Evolutionary conservation across 331 rosid genomes (phyloP), one percentile per base, ranked within the genome.

Genomic region (Spiraea crenata): DNA sequence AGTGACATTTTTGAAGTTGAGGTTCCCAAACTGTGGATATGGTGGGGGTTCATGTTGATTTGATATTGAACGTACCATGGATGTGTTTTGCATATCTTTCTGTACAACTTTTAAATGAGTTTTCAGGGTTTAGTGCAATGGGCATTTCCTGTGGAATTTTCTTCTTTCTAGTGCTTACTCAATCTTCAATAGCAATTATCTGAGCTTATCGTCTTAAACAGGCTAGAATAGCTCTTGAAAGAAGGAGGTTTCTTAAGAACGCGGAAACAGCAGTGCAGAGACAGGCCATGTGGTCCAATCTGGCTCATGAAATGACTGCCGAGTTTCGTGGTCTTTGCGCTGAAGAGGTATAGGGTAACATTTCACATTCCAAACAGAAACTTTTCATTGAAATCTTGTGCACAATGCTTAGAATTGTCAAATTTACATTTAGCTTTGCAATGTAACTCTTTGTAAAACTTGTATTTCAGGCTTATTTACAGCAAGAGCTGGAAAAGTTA

Each of bases 241-340:
- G 99, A 73, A 89, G 99, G 63, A 91, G 76, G 76, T 95, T 95
- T 82, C 91, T 95, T 70, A 89, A 89, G 86, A 91, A 86, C 76
- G 98, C 98, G 0, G 98, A 95, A 82, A 83, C 93, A 85, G 96
- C 98, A 14, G 96, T 95, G 66, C 96, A 95, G 70, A 82, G 86
- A 47, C 96, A 95, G 84, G 98, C 93, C 46, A 87, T 91, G 98
- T 95, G 99, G 98, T 95, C 99, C 25, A 88, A 84, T 84, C 85
- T 91, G 84, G 99, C 98, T 71, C 98, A 95, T 80, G 98, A 95
- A 77, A 95, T 95, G 97, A 95, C 99, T 69, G 91, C 99, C 17
- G 98, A 95, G 71, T 95, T 95, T 64, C 99, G 99, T 48, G 96
- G 97, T 66, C 86, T 95, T 58, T 95, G 99, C 75, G 99, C 99